phyloP scores from a whole-genome alignment of 495 filamentous ascomycete genomes.

The Oidiodendron maius region DNA sequence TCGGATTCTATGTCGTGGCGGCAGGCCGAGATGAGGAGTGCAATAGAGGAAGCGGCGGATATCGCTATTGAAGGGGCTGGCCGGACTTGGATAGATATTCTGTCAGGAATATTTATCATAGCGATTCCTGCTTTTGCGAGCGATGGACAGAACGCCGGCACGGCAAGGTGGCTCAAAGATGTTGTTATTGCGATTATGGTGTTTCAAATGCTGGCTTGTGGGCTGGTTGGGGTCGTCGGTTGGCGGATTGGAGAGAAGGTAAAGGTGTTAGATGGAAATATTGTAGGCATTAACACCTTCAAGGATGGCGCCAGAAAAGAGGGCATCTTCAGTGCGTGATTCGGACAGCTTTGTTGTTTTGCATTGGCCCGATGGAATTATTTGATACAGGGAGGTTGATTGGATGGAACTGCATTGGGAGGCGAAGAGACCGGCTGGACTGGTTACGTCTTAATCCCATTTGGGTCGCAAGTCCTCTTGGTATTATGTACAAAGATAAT shows the following conservation, averaged over 20 bases:
- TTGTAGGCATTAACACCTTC: too few species aligned
- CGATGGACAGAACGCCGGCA: not conserved
- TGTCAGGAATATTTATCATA: constrained; percentile 14
- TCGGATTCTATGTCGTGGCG: not conserved
- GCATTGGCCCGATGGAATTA: too few species aligned
- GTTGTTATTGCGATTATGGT: constrained; percentile 14
- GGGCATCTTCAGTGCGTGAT: too few species aligned
- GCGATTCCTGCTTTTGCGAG: constrained; percentile 8
- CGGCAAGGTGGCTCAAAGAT: constrained; percentile 7
- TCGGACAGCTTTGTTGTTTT: too few species aligned
- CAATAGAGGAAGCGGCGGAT: not conserved
- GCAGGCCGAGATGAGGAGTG: not conserved
- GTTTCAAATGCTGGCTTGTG: constrained; percentile 10
- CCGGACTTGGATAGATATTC: not conserved
- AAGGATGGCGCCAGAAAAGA: too few species aligned
- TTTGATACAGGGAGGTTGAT: too few species aligned
- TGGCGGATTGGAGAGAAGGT: not conserved
- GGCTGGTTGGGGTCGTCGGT: constrained; percentile 47
- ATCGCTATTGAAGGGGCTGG: not conserved
- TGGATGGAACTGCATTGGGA: too few species aligned
- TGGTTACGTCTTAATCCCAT: too few species aligned
- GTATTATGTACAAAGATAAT: too few species aligned
- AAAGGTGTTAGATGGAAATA: not conserved
- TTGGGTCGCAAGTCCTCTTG: too few species aligned
- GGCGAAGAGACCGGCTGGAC: too few species aligned